Evolutionary conservation across 2,329 filamentous ascomycete genomes (phyloP), one percentile per base, ranked within the genome.

Genomic region (Alternaria incomplexa): DNA sequence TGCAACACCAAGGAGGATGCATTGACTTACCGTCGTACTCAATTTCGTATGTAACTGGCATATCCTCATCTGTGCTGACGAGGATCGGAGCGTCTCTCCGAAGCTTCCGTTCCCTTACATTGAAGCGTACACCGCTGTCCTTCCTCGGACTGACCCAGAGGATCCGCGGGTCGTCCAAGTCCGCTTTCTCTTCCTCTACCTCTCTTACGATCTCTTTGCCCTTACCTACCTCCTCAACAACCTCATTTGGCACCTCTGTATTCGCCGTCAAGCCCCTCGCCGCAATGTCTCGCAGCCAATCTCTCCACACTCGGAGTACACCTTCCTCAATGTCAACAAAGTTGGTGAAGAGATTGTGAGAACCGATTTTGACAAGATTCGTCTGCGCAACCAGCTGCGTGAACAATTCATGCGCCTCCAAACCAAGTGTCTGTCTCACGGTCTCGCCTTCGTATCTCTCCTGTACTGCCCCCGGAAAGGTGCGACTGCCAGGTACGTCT

Each of bases 391-490:
- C 91, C 11, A 96, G 84, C 79, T 96, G 92, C 1, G 90, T 89
- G 75, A 95, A 94, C 17, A 89, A 81, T 78, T 93, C 91, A 64
- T 88, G 85, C 2, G 86, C 85, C 67, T 94, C 92, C 2, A 96
- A 82, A 48, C 84, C 83, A 45, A 95, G 76, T 9, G 86, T 86
- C 62, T 91, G 86, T 13, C 82, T 85, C 2, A 90, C 86, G 8
- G 83, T 77, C 25, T 85, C 81, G 26, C 81, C 79, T 28, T 74
- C 69, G 58, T 73, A 71, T 23, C 61, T 69, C 48, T 77, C 76
- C 56, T 68, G 65, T 15, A 67, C 65, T 9, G 73, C 73, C 1
- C 73, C 73, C 7, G 74, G 70, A 48, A 70, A 74, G 8, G 83
- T 83, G 26, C 82, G 74, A 17, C 81, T 83, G 0, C 82, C 83